Base-by-base conservation (phyloP, 2,329 filamentous ascomycete genomes). In the Clarireedia monteithiana region DNA sequence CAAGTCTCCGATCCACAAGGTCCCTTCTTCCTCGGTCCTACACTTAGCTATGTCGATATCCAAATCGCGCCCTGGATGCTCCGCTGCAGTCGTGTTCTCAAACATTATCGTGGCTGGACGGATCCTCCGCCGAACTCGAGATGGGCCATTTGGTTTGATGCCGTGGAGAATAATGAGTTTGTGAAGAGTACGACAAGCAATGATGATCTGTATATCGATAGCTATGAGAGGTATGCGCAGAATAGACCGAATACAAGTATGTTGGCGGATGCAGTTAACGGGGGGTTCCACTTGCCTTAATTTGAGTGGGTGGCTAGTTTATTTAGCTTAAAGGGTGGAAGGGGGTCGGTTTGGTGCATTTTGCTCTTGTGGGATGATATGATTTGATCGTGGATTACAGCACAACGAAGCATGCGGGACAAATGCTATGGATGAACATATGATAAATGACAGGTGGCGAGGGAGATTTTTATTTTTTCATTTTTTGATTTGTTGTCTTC, bases 211-310 rank as follows among this genome's bases (percentile, higher is more conserved):
- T 89, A 88, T 66, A 68, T 85, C 56, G 84, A 88, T 64, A 85
- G 81, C 59, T 88, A 88, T 72, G 81, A 86, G 70, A 70, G 83
- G 69, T 88, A 87, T 74, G 83, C 81, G 27, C 64, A 84, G 68
- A 84, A 85, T 62, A 73, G 81, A 24, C 80, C 80, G 6, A 75
- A 81, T 58, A 83, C 80, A 3, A 80, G 76, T 53, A 73, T 79
- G 63, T 66, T 84, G 52, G 80, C 80, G 7, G 77, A 81, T 68
- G 81, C 81, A 26, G 77, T 84, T 53, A 84, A 84, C 68, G 73
- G 75, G 38, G 80, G 80, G 47, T 73, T 74, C 42, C 54, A 55
- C 9, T 54, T 65, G 36, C 64, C 63, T 47, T 66, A 47, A 59
- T 26, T 20, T 20, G 20, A 20, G 20, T 20, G 20, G 30, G 30